Base-by-base conservation (phyloP, 306 rosid genomes). In the Quercus robur region DNA sequence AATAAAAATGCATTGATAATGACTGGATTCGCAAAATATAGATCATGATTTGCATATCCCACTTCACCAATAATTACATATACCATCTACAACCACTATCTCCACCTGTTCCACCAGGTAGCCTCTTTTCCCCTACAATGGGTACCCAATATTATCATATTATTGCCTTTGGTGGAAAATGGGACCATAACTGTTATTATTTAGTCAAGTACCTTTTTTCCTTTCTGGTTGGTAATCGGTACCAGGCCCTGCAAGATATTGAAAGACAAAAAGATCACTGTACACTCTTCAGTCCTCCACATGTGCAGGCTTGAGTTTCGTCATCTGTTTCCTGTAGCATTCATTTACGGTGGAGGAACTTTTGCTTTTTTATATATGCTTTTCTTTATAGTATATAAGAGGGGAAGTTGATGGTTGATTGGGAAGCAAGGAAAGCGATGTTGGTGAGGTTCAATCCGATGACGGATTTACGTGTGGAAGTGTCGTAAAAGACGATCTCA, bases 361-460 rank as follows among this genome's bases (percentile, higher is more conserved):
- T 85, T 63, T 70, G 44, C 80, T 79, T 28, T 67, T 51, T 38
- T 41, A 38, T 78, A 56, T 52, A 18, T 71, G 81, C 77, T 17
- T 33, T 70, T 44, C 63, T 13, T 44, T 41, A 41, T 41, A 41
- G 23, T 71, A 81, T 25, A 12, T 41, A 64, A 44, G 63, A 74
- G 69, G n/a, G 41, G 77, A 71, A 35, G 46, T 73, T 67, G 78
- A 80, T 74, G 81, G 85, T 79, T 81, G 81, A 31, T 23, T 52
- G 78, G 90, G 86, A 86, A 84, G 70, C 76, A 82, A 69, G 71
- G 84, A 85, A 90, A 91, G 97, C 97, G 99, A 96, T 96, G 85
- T 96, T 96, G 99, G 99, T 96, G 98, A 88, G 98, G 99, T 96
- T 96, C 99, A 96, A 96, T 93, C 97, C 38, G 96, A 96, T 88